Conservation (phyloP, 2,329 filamentous ascomycete genomes). For the Coccinonectria pachysandricola region DNA sequence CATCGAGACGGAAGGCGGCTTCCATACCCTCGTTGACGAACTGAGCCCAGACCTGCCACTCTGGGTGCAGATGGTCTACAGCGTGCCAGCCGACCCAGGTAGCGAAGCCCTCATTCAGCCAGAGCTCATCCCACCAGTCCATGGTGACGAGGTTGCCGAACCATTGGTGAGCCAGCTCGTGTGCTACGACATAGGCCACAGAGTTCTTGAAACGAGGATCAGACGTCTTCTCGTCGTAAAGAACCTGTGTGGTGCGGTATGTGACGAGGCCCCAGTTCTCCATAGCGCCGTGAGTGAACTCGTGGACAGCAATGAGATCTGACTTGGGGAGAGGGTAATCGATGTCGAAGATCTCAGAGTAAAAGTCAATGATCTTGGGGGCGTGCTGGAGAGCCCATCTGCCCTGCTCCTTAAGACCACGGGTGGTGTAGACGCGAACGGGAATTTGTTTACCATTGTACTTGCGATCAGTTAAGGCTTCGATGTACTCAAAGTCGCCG, state of each 20-base stretch:
- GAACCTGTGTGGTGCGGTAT: constrained; percentile 85
- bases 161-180: constrained; percentile 95
- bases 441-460: constrained; percentile 89
- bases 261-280: constrained; percentile 97
- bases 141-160: constrained; percentile 93
- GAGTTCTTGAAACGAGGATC: constrained; percentile 86
- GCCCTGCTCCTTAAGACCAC: constrained; percentile 87
- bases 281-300: constrained; percentile 83
- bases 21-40: constrained; percentile 95
- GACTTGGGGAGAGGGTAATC: constrained; percentile 91
- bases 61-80: constrained; percentile 82
- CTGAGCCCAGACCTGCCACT: constrained; percentile 96
- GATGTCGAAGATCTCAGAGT: constrained; percentile 87
- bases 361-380: constrained; percentile 89
- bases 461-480: constrained; percentile 77
- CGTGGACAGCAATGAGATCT: constrained; percentile 82
- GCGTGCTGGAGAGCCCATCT: constrained; percentile 83
- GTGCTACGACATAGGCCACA: constrained; percentile 94
- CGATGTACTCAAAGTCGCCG: constrained; percentile 94
- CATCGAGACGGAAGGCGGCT: constrained; percentile 80
- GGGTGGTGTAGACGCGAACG: constrained; percentile 91
- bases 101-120: constrained; percentile 93
- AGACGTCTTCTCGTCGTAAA: constrained; percentile 91
- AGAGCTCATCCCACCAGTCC: constrained; percentile 93
- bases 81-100: constrained; percentile 98